Evolutionary conservation across 768 basidiomycete genomes (phyloP), one percentile per base, ranked within the genome.

Genomic region (Suillus alpinus): DNA sequence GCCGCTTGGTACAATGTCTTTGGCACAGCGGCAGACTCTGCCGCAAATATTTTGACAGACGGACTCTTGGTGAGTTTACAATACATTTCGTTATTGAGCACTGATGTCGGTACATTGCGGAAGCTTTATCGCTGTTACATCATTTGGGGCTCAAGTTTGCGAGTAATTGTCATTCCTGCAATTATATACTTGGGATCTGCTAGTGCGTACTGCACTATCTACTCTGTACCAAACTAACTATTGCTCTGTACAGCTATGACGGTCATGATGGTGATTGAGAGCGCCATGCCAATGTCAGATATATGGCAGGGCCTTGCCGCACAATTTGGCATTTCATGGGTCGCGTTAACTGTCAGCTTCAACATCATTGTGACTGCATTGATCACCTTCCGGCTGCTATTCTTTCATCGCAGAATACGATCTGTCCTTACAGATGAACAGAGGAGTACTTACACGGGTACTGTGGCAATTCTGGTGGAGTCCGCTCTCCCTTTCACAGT

Each of bases 111-210:
- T 34, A 34, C 32, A 9, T 34, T 9, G 32, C 32, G 32, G 32
- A 34, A 76, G 74, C 59, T 76, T n/a, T 75, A 74, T 62, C 74
- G 75, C 18, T 71, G 69, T 57, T 75, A 61, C 44, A 63, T 75
- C 39, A 65, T 75, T 9, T 76, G 73, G 72, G 64, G 62, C 7
- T 34, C 32, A 23, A 46, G 46, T 14, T 4, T 32, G 12, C 37
- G 32, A 32, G 5, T 58, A 26, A 26, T 36, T 5, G 41, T 59
- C 23, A 40, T 59, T 13, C 59, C 59, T 18, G 52, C 36, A 23
- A 29, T 59, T 10, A 37, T 59, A 37, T 59, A 52, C 51, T 31
- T 59, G 37, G 59, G 36, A 18, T 56, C 59, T n/a, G 2, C 20
- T 18, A 10, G 59, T 56, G 29, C 12, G 59, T 46, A 7, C 32